phyloP scores from a whole-genome alignment of 2,329 filamentous ascomycete species.

The Penicillium sp. region DNA sequence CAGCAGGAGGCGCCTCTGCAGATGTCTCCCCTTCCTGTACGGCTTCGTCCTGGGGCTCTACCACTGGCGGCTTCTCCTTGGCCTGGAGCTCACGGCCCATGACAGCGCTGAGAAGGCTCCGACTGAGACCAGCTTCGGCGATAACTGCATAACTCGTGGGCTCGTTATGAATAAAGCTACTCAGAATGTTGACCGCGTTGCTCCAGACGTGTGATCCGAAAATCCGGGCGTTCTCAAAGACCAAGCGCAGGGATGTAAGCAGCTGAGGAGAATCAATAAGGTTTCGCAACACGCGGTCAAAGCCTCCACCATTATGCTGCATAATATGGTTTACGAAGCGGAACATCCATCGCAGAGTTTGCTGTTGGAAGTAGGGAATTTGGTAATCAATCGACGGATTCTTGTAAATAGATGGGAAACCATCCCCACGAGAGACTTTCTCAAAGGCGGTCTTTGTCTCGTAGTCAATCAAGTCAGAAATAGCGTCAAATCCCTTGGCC shows the following conservation, averaged over 20 bases:
- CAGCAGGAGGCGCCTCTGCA: conserved; percentile 33
- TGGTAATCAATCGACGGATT: conserved; percentile 86
- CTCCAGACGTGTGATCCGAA: conserved; percentile 97
- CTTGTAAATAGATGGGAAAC: conserved; percentile 65
- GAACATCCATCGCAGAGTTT: conserved; percentile 86
- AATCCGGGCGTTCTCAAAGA: conserved; percentile 70
- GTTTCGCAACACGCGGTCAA: conserved; percentile 84
- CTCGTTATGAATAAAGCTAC: conserved; percentile 97
- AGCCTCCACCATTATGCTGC: conserved; percentile 72
- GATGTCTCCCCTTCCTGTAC: conserved; percentile 27
- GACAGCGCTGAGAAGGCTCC: conserved; percentile 76
- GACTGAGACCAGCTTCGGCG: conserved; percentile 85
- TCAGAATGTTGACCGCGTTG: conserved; percentile 82
- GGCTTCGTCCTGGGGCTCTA: conserved; percentile 17
- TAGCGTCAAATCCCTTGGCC: conserved; percentile 78
- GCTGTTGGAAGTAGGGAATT: conserved; percentile 87
- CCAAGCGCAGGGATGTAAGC: conserved; percentile 68
- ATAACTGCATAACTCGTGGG: conserved; percentile 96
- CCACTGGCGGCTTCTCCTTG: conserved; percentile 27
- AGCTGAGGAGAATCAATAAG: conserved; percentile 88
- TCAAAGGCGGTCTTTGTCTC: conserved; percentile 67
- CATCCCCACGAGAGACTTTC: conserved; percentile 60
- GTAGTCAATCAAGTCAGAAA: conserved; percentile 77
- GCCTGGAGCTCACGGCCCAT: conserved; percentile 44
- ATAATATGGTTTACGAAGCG: conserved; percentile 97